Evolutionary conservation across 768 basidiomycete genomes (phyloP), one percentile per base, ranked within the genome.

Genomic region (Hydnomerulius pinastri): DNA sequence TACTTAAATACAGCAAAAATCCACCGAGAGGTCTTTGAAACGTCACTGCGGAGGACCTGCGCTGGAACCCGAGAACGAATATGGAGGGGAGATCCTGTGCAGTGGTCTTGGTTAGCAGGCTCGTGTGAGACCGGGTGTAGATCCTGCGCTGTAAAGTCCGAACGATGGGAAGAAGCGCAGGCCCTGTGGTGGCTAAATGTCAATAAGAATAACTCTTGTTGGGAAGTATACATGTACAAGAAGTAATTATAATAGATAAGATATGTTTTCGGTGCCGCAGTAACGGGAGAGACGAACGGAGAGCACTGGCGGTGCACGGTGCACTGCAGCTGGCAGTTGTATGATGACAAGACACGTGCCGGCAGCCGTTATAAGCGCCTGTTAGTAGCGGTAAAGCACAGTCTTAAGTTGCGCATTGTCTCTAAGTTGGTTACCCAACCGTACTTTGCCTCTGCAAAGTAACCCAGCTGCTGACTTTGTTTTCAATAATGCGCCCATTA

Each of bases 401-500:
- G n/a, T n/a, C n/a, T n/a, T n/a, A n/a, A n/a, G n/a, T n/a, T n/a
- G n/a, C n/a, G n/a, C n/a, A n/a, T n/a, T n/a, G n/a, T n/a, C n/a
- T n/a, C n/a, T n/a, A n/a, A n/a, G n/a, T n/a, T n/a, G n/a, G n/a
- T n/a, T 39, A 39, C 24, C 11, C 39, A 24, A n/a, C 39, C 24
- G 9, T 15, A 40, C 4, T 23, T 13, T 12, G 13, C 20, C 23
- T 21, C 12, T 23, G 23, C 18, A 13, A 13, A 28, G 25, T 17
- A 7, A 21, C 9, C 15, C 28, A 21, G 20, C 27, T 42, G 37
- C 21, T 18, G 13, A 39, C 24, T 42, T 36, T 6, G 8, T 17
- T 30, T 10, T 18, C 46, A 28, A 49, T 58, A 43, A 82, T 81
- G 83, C 78, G 88, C 43, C 80, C 77, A 36, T 76, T 90, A 21